Percentiles rank a stretch among this genome's conserved stretches.
phyloP scores from a whole-genome alignment of 2,329 filamentous ascomycete species.

The Aspergillus carbonarius region DNA sequence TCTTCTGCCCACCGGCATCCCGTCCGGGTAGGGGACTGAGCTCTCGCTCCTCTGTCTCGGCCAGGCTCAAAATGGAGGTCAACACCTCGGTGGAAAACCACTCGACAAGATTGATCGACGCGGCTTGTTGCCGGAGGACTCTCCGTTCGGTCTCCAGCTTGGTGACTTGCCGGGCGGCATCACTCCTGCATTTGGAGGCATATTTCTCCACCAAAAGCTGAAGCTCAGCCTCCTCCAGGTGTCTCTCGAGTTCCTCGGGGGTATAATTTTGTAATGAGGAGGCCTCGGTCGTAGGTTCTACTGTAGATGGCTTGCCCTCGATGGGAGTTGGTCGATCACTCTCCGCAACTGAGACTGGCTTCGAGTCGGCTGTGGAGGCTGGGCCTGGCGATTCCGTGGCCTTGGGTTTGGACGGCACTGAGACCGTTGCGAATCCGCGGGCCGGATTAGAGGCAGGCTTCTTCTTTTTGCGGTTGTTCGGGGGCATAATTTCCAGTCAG shows the following conservation, averaged over 20 bases:
- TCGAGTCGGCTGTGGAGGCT: conserved; percentile 29
- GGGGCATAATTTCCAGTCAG: conserved; percentile 57
- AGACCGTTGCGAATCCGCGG: conserved; percentile 90
- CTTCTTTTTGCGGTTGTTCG: conserved; percentile 82
- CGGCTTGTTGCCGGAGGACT: conserved; percentile 74
- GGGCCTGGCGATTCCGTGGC: conserved; percentile 36
- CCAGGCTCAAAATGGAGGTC: conserved; percentile 71
- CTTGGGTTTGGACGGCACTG: conserved; percentile 80
- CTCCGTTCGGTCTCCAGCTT: conserved; percentile 84
- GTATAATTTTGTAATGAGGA: conserved; percentile 58
- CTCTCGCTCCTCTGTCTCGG: conserved; percentile 41
- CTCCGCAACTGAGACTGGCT: conserved; percentile 31
- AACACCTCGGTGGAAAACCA: conserved; percentile 81
- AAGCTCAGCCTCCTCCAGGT: conserved; percentile 86
- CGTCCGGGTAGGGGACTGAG: conserved; percentile 32
- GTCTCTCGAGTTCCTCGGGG: conserved; percentile 84
- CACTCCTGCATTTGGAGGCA: conserved; percentile 73
- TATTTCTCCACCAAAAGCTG: conserved; percentile 85
- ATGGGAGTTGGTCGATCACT: conserved; percentile 28
- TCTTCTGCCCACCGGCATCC: conserved; percentile 31
- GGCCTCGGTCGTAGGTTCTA: conserved; percentile 6
- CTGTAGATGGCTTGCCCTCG: conserved; percentile 17
- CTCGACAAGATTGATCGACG: conserved; percentile 68
- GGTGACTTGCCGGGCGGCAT: conserved; percentile 71
- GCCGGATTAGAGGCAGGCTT: conserved; percentile 85